Base-by-base conservation (phyloP, 2,329 filamentous ascomycete species). In the Trichocomaceae sp. region DNA sequence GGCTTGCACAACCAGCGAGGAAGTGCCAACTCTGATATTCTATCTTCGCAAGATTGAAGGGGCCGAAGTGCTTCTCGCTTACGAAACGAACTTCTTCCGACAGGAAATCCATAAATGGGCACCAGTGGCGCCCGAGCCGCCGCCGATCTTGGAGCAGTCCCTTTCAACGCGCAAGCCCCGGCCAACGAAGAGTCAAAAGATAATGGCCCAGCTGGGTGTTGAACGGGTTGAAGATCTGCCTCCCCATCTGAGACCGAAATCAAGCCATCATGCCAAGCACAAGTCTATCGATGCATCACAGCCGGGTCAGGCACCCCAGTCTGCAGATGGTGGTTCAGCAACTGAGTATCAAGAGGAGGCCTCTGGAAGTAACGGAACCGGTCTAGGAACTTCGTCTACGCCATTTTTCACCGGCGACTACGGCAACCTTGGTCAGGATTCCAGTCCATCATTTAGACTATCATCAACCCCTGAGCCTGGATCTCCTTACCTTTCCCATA, bases 11-110 rank as follows among this genome's bases (percentile, higher is more conserved):
- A 95, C 88, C 0, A 84, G 87, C 10, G 89, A 92, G 42, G 92
- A 97, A 68, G 85, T 90, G 8, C 88, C 90, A 53, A 91, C 88
- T 0, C 87, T 96, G 70, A 84, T 95, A 5, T 99, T 99, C 72
- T 97, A 96, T 64, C 78, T 99, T 41, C 88, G 93, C 55, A 99
- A 99, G 74, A 90, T 99, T 52, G 93, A 99, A 73, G 93, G 93
- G 2, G 91, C 93, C 1, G 93, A 99, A 68, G 91, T 99, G 50
- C 79, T 99, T 2, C 78, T 99, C 2, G 83, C 91, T 0, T 87
- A 86, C 55, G 93, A 99, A 74, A 96, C 92, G n/a, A 99, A 99
- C 67, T 96, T 95, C 71, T 92, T 99, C 75, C 85, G 92, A 22
- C 90, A 96, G 68, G 90, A 96, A 67, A 79, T 99, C 55, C 93